Conservation (phyloP, 2,329 filamentous ascomycete genomes). For the Capronia epimyces region DNA sequence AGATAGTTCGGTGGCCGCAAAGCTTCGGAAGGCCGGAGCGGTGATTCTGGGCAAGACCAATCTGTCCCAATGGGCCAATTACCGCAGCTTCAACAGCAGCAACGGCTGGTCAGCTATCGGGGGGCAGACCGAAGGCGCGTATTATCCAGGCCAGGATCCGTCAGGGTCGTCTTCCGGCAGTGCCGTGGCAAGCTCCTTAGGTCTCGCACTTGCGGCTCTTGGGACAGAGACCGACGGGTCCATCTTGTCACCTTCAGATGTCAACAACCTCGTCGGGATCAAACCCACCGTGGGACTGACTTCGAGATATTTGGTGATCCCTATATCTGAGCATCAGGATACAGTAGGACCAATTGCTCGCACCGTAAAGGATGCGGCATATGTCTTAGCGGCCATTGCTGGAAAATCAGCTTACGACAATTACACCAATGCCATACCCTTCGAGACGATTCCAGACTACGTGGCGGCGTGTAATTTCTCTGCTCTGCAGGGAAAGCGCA, state of each 20-base stretch:
- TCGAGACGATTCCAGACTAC: slow-evolving; percentile 52
- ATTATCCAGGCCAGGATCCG: slow-evolving; percentile 58
- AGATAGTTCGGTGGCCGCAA: slow-evolving; percentile 56
- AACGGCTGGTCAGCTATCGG: slow-evolving; percentile 62
- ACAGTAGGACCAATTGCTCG: slow-evolving; percentile 50
- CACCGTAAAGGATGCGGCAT: slow-evolving; percentile 55
- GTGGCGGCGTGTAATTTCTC: slow-evolving; percentile 52
- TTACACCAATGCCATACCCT: slow-evolving; percentile 56
- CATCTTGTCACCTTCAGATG: slow-evolving; percentile 52
- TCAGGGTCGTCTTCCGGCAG: slow-evolving; percentile 58
- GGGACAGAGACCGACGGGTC: slow-evolving; percentile 62
- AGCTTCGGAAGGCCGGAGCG: slow-evolving; percentile 56
- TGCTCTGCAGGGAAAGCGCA: slow-evolving; percentile 52
- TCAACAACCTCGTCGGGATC: slow-evolving; percentile 61
- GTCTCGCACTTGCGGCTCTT: slow-evolving; percentile 54
- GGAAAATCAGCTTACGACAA: slow-evolving; percentile 51
- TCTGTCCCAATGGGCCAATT: slow-evolving; percentile 61
- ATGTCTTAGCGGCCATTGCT: slow-evolving; percentile 55
- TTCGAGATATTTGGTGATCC: slow-evolving; percentile 54
- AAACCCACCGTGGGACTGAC: slow-evolving; percentile 56
- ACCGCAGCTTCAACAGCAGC: slow-evolving; percentile 48
- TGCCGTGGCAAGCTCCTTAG: slow-evolving; percentile 55
- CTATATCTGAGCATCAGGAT: slow-evolving; percentile 45
- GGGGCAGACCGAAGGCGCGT: slow-evolving; percentile 58
- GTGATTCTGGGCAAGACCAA: slow-evolving; percentile 64